These are phyloP conservation scores for Pilobolus umbonatus DNA, from an alignment of 192 early-diverging fungal genomes.

Conservation along the genomic window DNA sequence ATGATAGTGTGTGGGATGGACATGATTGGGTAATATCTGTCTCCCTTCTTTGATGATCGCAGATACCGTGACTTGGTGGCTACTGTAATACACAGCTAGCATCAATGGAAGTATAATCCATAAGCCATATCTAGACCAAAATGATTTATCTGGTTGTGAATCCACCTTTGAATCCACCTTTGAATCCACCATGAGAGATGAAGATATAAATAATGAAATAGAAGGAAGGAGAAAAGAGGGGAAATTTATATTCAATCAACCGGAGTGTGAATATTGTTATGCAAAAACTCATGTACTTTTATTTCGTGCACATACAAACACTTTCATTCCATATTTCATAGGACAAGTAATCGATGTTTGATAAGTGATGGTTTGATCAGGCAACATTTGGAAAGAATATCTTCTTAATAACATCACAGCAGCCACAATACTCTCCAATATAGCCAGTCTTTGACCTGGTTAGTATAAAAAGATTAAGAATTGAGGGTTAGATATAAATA, in stretches of 20 bases:
- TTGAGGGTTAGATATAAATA: too few species aligned
- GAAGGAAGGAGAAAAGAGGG: too few species aligned
- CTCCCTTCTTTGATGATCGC: neutral
- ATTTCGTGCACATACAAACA: too few species aligned
- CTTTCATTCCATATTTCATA: conserved; percentile 30
- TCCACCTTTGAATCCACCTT: too few species aligned
- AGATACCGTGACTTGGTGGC: neutral
- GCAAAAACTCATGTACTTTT: too few species aligned
- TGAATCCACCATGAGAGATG: too few species aligned
- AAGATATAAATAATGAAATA: too few species aligned
- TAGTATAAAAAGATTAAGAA: neutral
- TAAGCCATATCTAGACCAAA: conserved; percentile 10
- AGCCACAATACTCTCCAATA: conserved; percentile 37
- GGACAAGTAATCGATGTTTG: conserved; percentile 20
- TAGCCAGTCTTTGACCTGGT: conserved; percentile 38
- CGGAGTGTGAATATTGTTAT: too few species aligned
- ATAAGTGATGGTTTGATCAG: conserved; percentile 30
- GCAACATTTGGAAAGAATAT: conserved; percentile 35
- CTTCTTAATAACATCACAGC: conserved; percentile 32
- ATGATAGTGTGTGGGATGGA: conserved; percentile 78
- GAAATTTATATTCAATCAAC: too few species aligned
- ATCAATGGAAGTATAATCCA: conserved; percentile 2
- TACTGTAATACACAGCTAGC: conserved; percentile 5
- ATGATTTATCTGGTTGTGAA: too few species aligned
- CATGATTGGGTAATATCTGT: conserved; percentile 79